Conservation (phyloP, 1,284 basidiomycete species). For the Gymnopus androsaceus region DNA sequence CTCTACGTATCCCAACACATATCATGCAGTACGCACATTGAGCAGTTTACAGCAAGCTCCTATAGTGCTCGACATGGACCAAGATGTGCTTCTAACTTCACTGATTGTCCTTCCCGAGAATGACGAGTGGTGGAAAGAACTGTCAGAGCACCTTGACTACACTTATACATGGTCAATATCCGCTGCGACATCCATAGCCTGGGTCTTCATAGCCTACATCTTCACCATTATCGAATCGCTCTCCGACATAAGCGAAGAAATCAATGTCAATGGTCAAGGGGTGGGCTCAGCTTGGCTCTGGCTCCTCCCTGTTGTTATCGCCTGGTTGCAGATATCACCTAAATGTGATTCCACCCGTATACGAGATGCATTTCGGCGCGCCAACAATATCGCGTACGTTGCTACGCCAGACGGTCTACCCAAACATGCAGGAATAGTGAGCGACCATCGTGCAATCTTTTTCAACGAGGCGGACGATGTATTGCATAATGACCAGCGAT, state of each 20-base stretch:
- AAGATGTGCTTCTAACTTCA: slow-evolving; percentile 30
- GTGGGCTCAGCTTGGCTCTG: slow-evolving; percentile 36
- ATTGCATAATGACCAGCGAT: slow-evolving; percentile 19
- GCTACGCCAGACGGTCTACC: slow-evolving; percentile 1
- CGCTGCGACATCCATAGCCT: slow-evolving; percentile 32
- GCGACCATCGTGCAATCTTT: slow-evolving; percentile 3
- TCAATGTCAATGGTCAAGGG: slow-evolving; percentile 28
- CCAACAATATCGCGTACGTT: slow-evolving; percentile 22
- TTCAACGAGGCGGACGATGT: background rate
- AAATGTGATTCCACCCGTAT: slow-evolving; percentile 32
- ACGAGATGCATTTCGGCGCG: slow-evolving; percentile 21
- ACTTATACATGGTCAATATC: slow-evolving; percentile 36
- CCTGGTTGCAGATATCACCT: slow-evolving; percentile 36
- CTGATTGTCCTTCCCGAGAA: slow-evolving; percentile 38
- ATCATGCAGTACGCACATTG: slow-evolving; percentile 31
- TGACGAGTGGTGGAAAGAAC: slow-evolving; percentile 35
- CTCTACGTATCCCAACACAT: slow-evolving; percentile 32
- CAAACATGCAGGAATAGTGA: slow-evolving; percentile 18
- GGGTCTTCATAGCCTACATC: slow-evolving; percentile 37
- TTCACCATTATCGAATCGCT: slow-evolving; percentile 33
- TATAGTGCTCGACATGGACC: slow-evolving; percentile 25
- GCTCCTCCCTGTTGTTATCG: slow-evolving; percentile 36
- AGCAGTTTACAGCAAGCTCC: slow-evolving; percentile 37
- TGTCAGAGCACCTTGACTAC: slow-evolving; percentile 31
- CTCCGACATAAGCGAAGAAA: slow-evolving; percentile 18